Base-by-base conservation (phyloP, 371 early-diverging fungal genomes). In the Conidiobolus incongruus region DNA sequence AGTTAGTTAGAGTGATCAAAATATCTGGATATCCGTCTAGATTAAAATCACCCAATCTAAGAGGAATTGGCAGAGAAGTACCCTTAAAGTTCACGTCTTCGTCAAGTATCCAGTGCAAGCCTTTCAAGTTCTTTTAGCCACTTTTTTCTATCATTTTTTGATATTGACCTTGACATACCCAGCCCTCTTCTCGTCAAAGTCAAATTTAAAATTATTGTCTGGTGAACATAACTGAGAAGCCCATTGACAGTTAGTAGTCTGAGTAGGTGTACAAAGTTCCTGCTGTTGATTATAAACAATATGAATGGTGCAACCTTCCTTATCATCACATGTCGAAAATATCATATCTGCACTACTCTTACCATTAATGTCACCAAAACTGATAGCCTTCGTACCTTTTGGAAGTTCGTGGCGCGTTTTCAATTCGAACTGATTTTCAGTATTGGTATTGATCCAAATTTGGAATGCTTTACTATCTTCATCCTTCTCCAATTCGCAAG, bases 1-100 rank as follows among this genome's bases (percentile, higher is more conserved):
- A 24, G 65, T 60, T 24, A 74, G 47, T 35, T 13, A 44, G 16
- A 10, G 26, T 32, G 0, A 89, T 63, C 19, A 91, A 47, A 4
- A 72, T 40, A 58, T 93, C 94, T 0, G 92, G 88, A 53, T 81
- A 89, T 7, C 92, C 90, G 56, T 93, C 94, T 47, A 81, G 57
- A 47, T 90, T 80, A 41, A 74, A 77, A 47, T 93, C 94, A n/a
- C 84, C 89, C 45, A 55, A 38, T 47, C 49, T 47, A 12, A 57
- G 40, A 12, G 45, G 17, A n/a, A 33, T 7, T 15, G 17, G 17
- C 15, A 28, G 29, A 41, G 28, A 20, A 19, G 13, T 15, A 35
- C 26, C 26, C 8, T 26, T 26, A 26, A 26, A 26, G 8, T 26
- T 26, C 3, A 26, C 26, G 26, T 26, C 26, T 8, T 26, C 26